Evolutionary conservation across 2,329 filamentous ascomycete species (phyloP).

Genomic region (Diaporthe caulivora): DNA sequence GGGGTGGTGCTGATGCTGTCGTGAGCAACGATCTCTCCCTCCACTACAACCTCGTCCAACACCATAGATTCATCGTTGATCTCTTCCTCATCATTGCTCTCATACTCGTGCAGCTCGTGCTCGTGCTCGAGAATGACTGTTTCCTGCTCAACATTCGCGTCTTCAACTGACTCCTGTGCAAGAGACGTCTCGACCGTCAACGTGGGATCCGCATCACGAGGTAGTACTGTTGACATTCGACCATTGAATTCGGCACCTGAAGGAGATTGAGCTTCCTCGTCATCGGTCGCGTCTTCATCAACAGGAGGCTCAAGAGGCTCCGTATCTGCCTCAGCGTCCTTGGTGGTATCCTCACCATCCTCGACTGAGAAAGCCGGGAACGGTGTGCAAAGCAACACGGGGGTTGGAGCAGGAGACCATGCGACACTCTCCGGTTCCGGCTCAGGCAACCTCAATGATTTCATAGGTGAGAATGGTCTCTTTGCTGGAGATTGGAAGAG

Average conservation of each 20-base stretch:
- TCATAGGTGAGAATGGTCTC: slow-evolving; percentile 50
- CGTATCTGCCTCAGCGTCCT: neutral
- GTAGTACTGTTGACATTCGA: slow-evolving; percentile 43
- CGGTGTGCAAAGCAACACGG: slow-evolving; percentile 29
- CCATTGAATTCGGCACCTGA: slow-evolving; percentile 17
- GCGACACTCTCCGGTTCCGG: slow-evolving; percentile 41
- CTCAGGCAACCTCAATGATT: slow-evolving; percentile 51
- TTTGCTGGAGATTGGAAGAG: slow-evolving; percentile 60
- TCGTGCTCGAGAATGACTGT: slow-evolving; percentile 42
- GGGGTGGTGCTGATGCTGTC: slow-evolving; percentile 44
- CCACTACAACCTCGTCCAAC: slow-evolving; percentile 48
- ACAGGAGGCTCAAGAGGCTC: neutral
- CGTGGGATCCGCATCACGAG: slow-evolving; percentile 47
- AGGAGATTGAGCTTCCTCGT: slow-evolving; percentile 20
- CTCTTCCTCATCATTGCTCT: slow-evolving; percentile 24
- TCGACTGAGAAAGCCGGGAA: slow-evolving; percentile 22
- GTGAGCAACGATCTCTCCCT: slow-evolving; percentile 30
- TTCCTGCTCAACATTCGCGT: slow-evolving; percentile 40
- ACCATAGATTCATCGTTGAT: slow-evolving; percentile 42
- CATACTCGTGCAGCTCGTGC: slow-evolving; percentile 24
- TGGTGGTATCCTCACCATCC: neutral
- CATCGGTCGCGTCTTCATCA: slow-evolving; percentile 22
- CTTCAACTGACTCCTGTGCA: slow-evolving; percentile 13
- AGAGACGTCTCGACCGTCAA: slow-evolving; percentile 38
- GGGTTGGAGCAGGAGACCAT: slow-evolving; percentile 36